Percentiles rank a stretch among this genome's conserved stretches.
Evolutionary conservation across 768 basidiomycete genomes (phyloP).

Genomic region (Boletus tomentosulus): DNA sequence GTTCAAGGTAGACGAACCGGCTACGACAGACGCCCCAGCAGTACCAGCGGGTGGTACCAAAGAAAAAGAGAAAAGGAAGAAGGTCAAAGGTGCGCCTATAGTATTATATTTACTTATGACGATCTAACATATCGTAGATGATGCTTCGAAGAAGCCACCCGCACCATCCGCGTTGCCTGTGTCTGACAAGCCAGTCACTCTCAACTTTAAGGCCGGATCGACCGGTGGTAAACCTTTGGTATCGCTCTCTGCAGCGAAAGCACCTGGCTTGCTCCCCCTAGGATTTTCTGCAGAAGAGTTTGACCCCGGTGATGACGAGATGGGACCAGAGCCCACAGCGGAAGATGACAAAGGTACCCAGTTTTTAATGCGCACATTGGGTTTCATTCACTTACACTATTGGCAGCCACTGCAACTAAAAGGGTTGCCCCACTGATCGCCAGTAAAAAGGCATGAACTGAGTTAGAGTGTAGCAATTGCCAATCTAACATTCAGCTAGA

Average conservation of each 20-base stretch:
- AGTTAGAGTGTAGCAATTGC: background rate
- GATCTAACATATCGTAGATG: constrained; percentile 26
- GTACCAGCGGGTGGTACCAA: constrained; percentile 45
- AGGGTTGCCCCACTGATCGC: constrained; percentile 80
- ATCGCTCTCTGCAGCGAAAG: constrained; percentile 27
- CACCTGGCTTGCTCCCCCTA: constrained; percentile 42
- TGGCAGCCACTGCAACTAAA: constrained; percentile 47
- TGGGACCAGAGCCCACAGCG: constrained; percentile 38
- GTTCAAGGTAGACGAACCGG: constrained; percentile 69
- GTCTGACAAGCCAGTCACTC: constrained; percentile 75
- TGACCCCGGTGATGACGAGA: constrained; percentile 35
- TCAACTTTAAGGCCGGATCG: constrained; percentile 58
- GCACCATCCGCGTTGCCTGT: constrained; percentile 68
- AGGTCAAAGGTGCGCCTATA: constrained; percentile 43
- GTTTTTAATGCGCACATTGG: background rate
- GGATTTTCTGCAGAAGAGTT: constrained; percentile 71
- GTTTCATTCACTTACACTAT: constrained; percentile 8
- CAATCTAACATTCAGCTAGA: constrained; percentile 42
- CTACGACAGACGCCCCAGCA: constrained; percentile 24
- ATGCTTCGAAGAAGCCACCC: constrained; percentile 34
- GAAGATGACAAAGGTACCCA: constrained; percentile 46
- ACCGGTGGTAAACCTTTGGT: constrained; percentile 16
- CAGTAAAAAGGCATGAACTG: constrained; percentile 68
- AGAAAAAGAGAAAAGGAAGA: constrained; percentile 57
- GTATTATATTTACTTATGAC: background rate